Percentiles rank a stretch among this genome's conserved stretches.
Conservation (phyloP, 1,284 basidiomycete species). For the Mycena sp. region DNA sequence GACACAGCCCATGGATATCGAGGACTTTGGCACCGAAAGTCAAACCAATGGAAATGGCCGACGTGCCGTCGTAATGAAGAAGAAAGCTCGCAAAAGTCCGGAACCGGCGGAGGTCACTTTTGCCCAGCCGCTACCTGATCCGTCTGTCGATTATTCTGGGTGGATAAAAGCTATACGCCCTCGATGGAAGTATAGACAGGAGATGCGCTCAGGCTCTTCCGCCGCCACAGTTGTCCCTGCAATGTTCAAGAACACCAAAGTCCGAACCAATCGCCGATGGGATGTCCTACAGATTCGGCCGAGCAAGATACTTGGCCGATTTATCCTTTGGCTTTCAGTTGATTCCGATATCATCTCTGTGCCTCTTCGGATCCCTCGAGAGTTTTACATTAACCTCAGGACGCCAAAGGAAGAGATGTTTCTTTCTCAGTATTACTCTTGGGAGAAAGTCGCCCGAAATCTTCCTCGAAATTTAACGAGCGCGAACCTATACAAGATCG, state of each 20-base stretch:
- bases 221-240: conserved; percentile 64
- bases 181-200: conserved; percentile 78
- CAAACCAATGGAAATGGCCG: conserved; percentile 44
- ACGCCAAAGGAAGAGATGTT: conserved; percentile 73
- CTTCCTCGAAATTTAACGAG: conserved; percentile 86
- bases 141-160: conserved; percentile 72
- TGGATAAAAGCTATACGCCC: conserved; percentile 87
- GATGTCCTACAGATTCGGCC: conserved; percentile 93
- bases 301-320: conserved; percentile 84
- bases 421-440: conserved; percentile 73
- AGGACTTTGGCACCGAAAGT: conserved; percentile 64
- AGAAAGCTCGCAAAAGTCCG: conserved; percentile 51
- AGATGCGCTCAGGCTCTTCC: conserved; percentile 55
- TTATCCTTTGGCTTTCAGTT: conserved; percentile 89
- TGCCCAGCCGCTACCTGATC: conserved; percentile 64
- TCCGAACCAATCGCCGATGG: conserved; percentile 83
- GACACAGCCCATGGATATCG: conserved; percentile 59
- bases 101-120: conserved; percentile 51
- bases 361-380: conserved; percentile 86
- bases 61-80: conserved; percentile 66
- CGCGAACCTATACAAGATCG: conserved; percentile 85
- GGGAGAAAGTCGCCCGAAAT: conserved; percentile 80
- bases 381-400: conserved; percentile 95
- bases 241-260: conserved; percentile 82
- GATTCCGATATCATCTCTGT: conserved; percentile 84